Percentiles rank a stretch among this genome's conserved stretches.
phyloP scores from a whole-genome alignment of 371 early-diverging fungal species.

The Rhizopus sp. region DNA sequence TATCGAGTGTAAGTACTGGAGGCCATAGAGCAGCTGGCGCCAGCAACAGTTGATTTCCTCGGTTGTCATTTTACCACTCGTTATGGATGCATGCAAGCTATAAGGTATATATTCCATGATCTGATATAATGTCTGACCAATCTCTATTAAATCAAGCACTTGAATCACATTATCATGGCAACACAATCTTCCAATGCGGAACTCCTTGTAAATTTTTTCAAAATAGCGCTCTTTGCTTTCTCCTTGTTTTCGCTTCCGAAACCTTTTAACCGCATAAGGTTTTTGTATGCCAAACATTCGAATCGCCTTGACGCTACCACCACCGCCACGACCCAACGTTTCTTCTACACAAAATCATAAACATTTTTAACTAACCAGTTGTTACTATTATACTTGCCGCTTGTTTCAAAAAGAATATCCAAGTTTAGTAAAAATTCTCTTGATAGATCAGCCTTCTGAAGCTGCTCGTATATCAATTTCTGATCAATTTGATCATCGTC shows the following conservation, averaged over 20 bases:
- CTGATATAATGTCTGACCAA: constrained; percentile 60
- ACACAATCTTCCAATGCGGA: constrained; percentile 76
- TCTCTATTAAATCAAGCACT: constrained; percentile 76
- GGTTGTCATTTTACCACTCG: constrained; percentile 58
- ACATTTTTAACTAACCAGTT: no score
- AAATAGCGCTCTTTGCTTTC: constrained; percentile 77
- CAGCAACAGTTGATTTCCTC: constrained; percentile 70
- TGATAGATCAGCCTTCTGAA: no score
- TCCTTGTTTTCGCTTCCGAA: constrained; percentile 60
- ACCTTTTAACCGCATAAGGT: constrained; percentile 80
- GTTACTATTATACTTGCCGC: no score
- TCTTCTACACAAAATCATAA: no score
- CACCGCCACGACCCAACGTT: no score
- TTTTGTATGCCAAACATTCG: constrained; percentile 18
- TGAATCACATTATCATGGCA: constrained; percentile 85
- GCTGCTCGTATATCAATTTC: no score
- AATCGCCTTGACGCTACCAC: not conserved
- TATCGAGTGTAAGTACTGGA: constrained; percentile 67
- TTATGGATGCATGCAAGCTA: constrained; percentile 71
- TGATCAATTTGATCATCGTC: no score
- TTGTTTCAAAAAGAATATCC: no score
- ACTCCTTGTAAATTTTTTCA: constrained; percentile 82
- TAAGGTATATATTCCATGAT: constrained; percentile 83
- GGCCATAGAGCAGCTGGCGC: constrained; percentile 71
- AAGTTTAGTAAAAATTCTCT: no score